Evolutionary conservation across 2,329 filamentous ascomycete species (phyloP).

Genomic region (Geosmithia flava): DNA sequence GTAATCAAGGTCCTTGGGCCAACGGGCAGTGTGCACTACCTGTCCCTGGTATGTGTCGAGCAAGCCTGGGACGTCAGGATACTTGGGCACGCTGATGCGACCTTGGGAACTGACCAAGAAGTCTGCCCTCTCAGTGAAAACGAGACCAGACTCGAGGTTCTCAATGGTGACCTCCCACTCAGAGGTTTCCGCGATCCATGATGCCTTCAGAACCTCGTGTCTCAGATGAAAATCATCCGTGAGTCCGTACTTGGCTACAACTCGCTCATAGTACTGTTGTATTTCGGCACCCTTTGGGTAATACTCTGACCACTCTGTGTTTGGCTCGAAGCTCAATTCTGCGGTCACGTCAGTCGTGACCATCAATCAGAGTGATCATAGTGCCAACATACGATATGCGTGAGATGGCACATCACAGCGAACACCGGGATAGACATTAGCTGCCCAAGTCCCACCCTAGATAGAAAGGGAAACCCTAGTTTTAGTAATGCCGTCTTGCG

Average conservation of each 20-base stretch:
- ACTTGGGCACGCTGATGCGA: background rate
- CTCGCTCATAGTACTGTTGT: background rate
- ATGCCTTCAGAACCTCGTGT: background rate
- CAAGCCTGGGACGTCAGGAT: background rate
- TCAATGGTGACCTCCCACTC: background rate
- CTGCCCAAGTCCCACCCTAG: background rate
- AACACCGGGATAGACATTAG: background rate
- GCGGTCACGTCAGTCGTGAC: background rate
- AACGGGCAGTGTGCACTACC: conserved; percentile 49
- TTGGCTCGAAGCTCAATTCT: background rate
- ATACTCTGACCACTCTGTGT: background rate
- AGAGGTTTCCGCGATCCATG: background rate
- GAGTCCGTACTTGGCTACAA: background rate
- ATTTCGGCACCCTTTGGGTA: background rate
- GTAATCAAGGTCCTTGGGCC: conserved; percentile 38
- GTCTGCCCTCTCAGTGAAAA: background rate
- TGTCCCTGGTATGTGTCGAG: conserved; percentile 31
- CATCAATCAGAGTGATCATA: background rate
- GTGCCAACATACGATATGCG: background rate
- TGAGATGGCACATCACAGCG: background rate
- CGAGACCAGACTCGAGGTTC: background rate
- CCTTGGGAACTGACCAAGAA: background rate
- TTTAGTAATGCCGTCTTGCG: background rate
- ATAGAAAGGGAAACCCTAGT: background rate
- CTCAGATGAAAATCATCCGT: background rate